These are phyloP conservation scores for Penicillium simplicissimum DNA, from an alignment of 495 filamentous ascomycete species.

Conservation along the genomic window DNA sequence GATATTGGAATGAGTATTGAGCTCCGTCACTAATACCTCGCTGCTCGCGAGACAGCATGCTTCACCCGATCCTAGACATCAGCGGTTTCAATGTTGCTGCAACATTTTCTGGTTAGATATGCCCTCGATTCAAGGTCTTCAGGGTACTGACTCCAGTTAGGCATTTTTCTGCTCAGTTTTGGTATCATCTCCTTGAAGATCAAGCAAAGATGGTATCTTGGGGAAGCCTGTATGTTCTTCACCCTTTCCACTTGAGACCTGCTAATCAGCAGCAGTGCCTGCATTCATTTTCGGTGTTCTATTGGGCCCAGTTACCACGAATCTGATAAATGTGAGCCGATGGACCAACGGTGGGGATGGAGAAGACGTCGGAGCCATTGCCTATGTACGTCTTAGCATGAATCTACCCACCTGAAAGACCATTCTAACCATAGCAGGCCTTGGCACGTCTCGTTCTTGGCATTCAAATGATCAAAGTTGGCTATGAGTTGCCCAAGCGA, in stretches of 20 bases:
- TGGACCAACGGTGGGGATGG: conserved; percentile 40
- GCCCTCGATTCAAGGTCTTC: not conserved
- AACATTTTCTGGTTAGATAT: conserved; percentile 43
- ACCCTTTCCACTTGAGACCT: not conserved
- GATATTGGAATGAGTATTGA: conserved; percentile 1
- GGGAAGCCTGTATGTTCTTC: conserved; percentile 54
- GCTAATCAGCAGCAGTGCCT: conserved; percentile 41
- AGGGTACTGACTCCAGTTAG: conserved; percentile 16
- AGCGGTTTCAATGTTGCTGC: conserved; percentile 53
- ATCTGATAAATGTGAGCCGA: conserved; percentile 45
- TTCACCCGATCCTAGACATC: conserved; percentile 52
- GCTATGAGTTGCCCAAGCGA: conserved; percentile 36
- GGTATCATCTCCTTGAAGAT: conserved; percentile 55
- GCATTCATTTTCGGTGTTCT: conserved; percentile 49
- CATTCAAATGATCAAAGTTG: conserved; percentile 49
- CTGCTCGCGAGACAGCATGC: conserved; percentile 28
- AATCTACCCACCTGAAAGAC: not conserved
- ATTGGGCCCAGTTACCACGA: conserved; percentile 51
- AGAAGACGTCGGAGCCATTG: conserved; percentile 45
- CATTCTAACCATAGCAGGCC: conserved; percentile 26
- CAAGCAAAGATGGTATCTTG: conserved; percentile 56
- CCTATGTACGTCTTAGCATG: conserved; percentile 33
- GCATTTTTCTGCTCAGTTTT: conserved; percentile 36
- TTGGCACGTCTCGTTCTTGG: conserved; percentile 55
- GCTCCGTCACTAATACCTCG: not conserved